A percentile compares a stretch with the other conserved stretches of the same genome.
phyloP scores from a whole-genome alignment of 768 basidiomycete species.

The Nidularia pulvinata region DNA sequence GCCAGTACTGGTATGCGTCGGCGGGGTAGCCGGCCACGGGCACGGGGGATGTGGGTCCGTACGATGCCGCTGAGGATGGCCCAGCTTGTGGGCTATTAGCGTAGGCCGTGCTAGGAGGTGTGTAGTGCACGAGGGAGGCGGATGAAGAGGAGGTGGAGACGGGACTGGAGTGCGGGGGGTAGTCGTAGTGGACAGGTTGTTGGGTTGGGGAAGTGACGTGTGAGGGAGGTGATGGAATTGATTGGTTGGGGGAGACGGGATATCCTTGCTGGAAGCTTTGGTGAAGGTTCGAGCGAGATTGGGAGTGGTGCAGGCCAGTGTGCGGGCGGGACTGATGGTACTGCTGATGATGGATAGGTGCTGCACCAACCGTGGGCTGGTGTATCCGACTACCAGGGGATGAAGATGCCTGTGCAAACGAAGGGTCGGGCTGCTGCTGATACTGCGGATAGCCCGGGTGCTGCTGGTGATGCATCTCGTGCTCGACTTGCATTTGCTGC shows the following conservation, averaged over 20 bases:
- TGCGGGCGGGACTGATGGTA: neutral
- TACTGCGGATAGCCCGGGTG: constrained; percentile 9
- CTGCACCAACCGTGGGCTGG: neutral
- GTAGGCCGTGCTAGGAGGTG: neutral
- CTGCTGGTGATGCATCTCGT: constrained; percentile 5
- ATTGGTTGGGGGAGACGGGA: neutral
- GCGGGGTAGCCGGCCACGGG: neutral
- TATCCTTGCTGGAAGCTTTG: neutral
- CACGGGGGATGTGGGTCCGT: neutral
- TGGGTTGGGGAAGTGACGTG: neutral
- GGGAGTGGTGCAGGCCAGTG: neutral
- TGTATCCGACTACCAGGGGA: neutral
- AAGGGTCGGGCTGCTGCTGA: constrained; percentile 9
- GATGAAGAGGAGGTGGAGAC: neutral
- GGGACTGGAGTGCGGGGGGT: neutral
- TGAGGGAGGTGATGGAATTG: neutral
- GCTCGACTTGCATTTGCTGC: constrained; percentile 9
- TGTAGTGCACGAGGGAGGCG: neutral
- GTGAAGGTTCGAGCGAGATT: neutral
- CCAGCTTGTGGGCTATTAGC: neutral
- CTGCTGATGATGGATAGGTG: neutral
- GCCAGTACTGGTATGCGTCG: constrained; percentile 2
- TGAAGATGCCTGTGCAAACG: constrained; percentile 7
- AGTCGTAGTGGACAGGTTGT: neutral
- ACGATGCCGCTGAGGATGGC: neutral